A percentile compares a stretch with the other conserved stretches of the same genome.
Conservation (phyloP, 2,329 filamentous ascomycete genomes). For the Metarhizium guizhouense region DNA sequence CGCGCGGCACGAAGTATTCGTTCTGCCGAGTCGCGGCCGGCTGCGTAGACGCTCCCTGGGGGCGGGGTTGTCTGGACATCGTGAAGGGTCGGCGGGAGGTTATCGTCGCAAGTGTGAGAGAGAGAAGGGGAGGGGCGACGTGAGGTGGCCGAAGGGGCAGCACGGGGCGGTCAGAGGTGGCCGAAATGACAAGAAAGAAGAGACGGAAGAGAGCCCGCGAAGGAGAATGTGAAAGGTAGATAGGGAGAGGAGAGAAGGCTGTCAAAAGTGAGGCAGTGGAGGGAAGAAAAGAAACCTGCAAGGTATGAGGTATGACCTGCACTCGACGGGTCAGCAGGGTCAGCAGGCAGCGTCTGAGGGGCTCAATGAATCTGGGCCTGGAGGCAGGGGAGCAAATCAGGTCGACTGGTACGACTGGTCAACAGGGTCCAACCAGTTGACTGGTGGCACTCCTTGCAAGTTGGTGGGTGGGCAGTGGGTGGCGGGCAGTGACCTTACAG, state of each 20-base stretch:
- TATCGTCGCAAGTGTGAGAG: conserved; percentile 1
- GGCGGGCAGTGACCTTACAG: background rate
- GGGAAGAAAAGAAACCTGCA: background rate
- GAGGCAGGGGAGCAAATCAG: background rate
- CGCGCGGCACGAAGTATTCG: conserved; percentile 72
- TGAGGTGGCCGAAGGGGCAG: conserved; percentile 6
- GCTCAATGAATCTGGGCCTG: background rate
- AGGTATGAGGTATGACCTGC: background rate
- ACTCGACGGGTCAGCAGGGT: background rate
- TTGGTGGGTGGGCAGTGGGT: background rate
- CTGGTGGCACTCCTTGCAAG: background rate
- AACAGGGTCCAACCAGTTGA: background rate
- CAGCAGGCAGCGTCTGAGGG: background rate
- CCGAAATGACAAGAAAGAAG: conserved; percentile 9
- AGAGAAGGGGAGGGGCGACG: conserved; percentile 5
- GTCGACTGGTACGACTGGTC: background rate
- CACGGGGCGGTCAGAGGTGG: conserved; percentile 4
- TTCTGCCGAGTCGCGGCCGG: conserved; percentile 48
- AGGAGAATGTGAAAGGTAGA: conserved; percentile 9
- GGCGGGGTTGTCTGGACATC: conserved; percentile 32
- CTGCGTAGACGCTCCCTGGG: conserved; percentile 23
- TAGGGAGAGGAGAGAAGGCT: conserved; percentile 16
- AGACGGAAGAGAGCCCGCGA: conserved; percentile 9
- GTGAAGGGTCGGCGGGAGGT: conserved; percentile 8
- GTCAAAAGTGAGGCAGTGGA: conserved; percentile 9